Base-by-base conservation (phyloP, 2,329 filamentous ascomycete genomes). In the Dactylellina sp. region DNA sequence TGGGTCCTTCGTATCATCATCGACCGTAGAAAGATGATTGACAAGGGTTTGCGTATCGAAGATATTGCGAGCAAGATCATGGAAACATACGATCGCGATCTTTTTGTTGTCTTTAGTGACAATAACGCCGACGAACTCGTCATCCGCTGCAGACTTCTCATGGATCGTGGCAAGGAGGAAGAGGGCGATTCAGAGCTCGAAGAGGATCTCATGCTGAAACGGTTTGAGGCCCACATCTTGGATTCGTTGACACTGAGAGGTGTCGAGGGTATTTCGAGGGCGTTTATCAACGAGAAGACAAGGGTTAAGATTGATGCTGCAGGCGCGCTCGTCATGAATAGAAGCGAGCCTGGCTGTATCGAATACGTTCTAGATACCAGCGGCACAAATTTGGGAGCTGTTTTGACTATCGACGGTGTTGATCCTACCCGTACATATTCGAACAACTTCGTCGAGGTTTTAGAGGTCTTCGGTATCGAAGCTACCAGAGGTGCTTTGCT, bases 341-440 rank as follows among this genome's bases (percentile, higher is more conserved):
- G 91, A 83, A 86, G 87, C 44, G 89, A 94, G 78, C 84, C 86
- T 1, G 84, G 87, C 32, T 97, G 93, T 83, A 89, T 91, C 76
- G 93, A 98, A 81, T 97, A 93, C 92, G 95, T 95, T 80, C 86
- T 99, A 61, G 95, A 99, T 82, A 99, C 96, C 3, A 93, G 89
- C 72, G 95, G 95, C 79, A 96, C 93, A 44, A 87, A 93, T 47
- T 85, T 99, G 62, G 90, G 90, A 50, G 88, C 92, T 25, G 93
- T 97, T 12, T 84, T 99, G 77, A 86, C 89, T 2, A 90, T 98
- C 56, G 89, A 93, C 32, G 96, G 95, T 56, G 93, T 99, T 28
- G 92, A 99, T 79, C 84, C 91, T 9, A 89, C 84, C 24, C 89
- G 92, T 74, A 97, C 94, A 1, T 96, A 93, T 80, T 96, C 93